Evolutionary conservation across 2,329 filamentous ascomycete genomes (phyloP).

Genomic region (Microsporum audouinii): DNA sequence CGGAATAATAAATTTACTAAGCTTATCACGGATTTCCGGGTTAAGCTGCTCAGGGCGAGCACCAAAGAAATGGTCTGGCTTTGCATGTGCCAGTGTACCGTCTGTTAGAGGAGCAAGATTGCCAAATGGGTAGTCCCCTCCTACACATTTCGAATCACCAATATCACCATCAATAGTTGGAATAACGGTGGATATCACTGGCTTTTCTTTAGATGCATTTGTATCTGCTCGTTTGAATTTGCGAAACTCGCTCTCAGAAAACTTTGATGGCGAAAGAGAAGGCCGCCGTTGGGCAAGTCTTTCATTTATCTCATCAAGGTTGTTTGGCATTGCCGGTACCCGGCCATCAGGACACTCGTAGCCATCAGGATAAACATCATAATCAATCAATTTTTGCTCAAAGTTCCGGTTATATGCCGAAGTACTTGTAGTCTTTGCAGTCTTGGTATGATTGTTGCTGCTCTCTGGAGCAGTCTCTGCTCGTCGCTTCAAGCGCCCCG

Average conservation of each 20-base stretch:
- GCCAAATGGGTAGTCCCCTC: constrained; percentile 22
- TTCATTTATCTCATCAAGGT: constrained; percentile 23
- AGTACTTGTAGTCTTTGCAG: constrained; percentile 1
- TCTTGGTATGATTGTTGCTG: not conserved
- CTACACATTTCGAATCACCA: constrained; percentile 16
- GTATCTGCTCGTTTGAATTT: constrained; percentile 22
- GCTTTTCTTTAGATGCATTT: constrained; percentile 25
- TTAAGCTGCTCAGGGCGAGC: constrained; percentile 21
- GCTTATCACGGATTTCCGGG: constrained; percentile 18
- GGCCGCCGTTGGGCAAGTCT: constrained; percentile 20
- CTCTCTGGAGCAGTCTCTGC: not conserved
- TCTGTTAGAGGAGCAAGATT: constrained; percentile 30
- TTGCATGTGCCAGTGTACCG: constrained; percentile 17
- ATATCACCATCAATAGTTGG: constrained; percentile 17
- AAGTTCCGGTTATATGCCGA: constrained; percentile 26
- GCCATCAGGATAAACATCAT: constrained; percentile 21
- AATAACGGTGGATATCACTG: constrained; percentile 24
- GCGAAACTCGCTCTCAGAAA: constrained; percentile 21
- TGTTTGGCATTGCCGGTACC: constrained; percentile 20
- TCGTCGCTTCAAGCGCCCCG: not conserved
- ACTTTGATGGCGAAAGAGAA: constrained; percentile 29
- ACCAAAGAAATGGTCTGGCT: constrained; percentile 26
- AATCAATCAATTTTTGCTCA: constrained; percentile 29
- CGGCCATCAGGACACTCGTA: constrained; percentile 19
- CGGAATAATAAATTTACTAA: constrained; percentile 21